A percentile compares a stretch with the other conserved stretches of the same genome.
These are phyloP conservation scores for Chrysanthemum makinoi DNA, from an alignment of 129 eudicot species.

Conservation along the genomic window DNA sequence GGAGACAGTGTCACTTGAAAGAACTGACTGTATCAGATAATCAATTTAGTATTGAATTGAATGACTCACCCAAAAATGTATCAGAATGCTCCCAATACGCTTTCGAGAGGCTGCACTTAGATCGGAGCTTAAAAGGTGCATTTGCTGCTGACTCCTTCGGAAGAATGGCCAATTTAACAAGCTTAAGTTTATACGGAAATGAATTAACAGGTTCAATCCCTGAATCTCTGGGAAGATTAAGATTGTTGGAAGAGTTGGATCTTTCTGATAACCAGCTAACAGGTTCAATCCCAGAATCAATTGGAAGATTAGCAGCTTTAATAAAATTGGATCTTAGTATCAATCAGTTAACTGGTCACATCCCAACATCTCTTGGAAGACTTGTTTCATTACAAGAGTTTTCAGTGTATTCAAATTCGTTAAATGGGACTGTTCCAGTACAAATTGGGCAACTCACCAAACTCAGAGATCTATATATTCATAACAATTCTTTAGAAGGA, in stretches of 20 bases:
- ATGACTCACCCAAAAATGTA: neutral
- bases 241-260: conserved; percentile 1
- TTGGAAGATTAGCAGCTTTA: neutral
- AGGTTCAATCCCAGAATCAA: neutral
- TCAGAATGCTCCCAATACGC: neutral
- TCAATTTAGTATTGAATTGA: neutral
- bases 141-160: neutral
- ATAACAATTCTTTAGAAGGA: too few relatives aligned
- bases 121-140: neutral
- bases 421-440: too few relatives aligned
- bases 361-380: neutral
- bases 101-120: neutral
- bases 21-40: neutral
- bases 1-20: conserved; percentile 12
- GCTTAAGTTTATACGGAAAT: neutral
- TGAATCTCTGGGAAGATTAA: neutral
- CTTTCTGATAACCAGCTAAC: neutral
- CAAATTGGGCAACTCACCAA: too few relatives aligned
- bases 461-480: too few relatives aligned
- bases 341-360: neutral
- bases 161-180: neutral
- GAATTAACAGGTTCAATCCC: neutral
- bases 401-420: too few relatives aligned
- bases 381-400: neutral
- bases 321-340: neutral